Evolutionary conservation across 352 stramenopile species (phyloP).

Genomic region (Pythium vanterpoolii): DNA sequence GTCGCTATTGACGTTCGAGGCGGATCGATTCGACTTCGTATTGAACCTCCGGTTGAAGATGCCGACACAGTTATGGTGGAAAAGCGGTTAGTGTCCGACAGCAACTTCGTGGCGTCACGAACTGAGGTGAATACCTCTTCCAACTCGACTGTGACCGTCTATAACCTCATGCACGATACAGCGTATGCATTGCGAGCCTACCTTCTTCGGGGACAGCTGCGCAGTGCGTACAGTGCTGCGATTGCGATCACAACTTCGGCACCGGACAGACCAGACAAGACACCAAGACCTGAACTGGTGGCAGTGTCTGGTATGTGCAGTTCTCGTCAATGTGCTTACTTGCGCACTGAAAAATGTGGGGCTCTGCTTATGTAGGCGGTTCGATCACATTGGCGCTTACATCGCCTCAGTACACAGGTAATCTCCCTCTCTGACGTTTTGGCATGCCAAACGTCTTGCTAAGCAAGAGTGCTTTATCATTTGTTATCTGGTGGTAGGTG

Average conservation of each 20-base stretch:
- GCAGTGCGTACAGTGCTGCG: slow-evolving; percentile 28
- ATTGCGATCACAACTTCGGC: slow-evolving; percentile 30
- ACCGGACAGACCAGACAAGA: slow-evolving; percentile 30
- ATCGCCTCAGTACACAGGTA: slow-evolving; percentile 24
- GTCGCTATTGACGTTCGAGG: slow-evolving; percentile 9
- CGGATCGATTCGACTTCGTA: slow-evolving; percentile 9
- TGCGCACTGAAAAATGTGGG: background rate
- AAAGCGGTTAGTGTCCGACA: slow-evolving; percentile 28
- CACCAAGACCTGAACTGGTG: slow-evolving; percentile 31
- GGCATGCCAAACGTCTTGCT: background rate
- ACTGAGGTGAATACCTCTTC: slow-evolving; percentile 8
- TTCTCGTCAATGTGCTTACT: background rate
- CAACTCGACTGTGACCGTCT: slow-evolving; percentile 22
- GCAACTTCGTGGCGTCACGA: slow-evolving; percentile 23
- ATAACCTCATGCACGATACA: slow-evolving; percentile 47
- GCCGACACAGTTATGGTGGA: slow-evolving; percentile 20
- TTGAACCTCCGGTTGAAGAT: background rate
- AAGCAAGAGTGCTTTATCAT: background rate
- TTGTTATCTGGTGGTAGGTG: slow-evolving; percentile 4
- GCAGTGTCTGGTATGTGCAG: slow-evolving; percentile 33
- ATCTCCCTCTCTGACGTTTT: background rate
- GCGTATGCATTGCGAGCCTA: slow-evolving; percentile 47
- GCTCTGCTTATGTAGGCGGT: slow-evolving; percentile 2
- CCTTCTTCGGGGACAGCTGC: slow-evolving; percentile 9
- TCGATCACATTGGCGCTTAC: slow-evolving; percentile 15